Evolutionary conservation across 2,329 filamentous ascomycete species (phyloP), one percentile per base, ranked within the genome.

Genomic region (Fusarium tricinctum): DNA sequence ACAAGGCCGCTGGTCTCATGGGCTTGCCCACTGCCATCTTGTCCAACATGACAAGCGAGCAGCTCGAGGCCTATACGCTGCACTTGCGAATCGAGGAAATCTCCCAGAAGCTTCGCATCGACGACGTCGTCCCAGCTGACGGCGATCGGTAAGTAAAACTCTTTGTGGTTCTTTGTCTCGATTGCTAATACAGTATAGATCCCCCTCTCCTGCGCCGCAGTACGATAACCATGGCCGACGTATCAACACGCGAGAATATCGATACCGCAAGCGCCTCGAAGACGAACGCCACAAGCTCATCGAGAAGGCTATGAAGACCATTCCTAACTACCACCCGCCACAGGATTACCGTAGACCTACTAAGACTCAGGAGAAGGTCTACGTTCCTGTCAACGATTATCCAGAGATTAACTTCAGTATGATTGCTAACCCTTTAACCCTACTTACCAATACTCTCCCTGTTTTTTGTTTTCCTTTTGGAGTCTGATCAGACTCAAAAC

Each of bases 361-460:
- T 81, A 99, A 99, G 92, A 99, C 96, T 79, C 96, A 99, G 84
- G 96, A 99, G 88, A 99, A 99, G 88, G 97, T 99, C 92, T 99
- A 99, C 81, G 96, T 99, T 81, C 96, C 96, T 81, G 96, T 99
- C 85, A 99, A 99, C 89, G 96, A 99, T 83, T 99, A 99, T 82
- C 96, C 96, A 87, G 96, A 99, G 83, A 98, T 99, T 91, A 99
- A 99, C 91, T 99, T 99, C 93, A 99, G 96, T 99, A 97, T 95
- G 95, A 95, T 96, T 94, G 91, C 94, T 97, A 97, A 97, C 93
- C 94, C 93, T 94, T 72, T 90, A 91, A 92, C 89, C 85, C 89
- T 92, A 91, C 92, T 84, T 82, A 84, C 79, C 83, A 74, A 72
- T 58, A 40, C 59, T 58, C 78, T 72, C 75, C 56, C 69, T 75